phyloP scores from a whole-genome alignment of 352 stramenopile species.

The Phytophthora megakarya region DNA sequence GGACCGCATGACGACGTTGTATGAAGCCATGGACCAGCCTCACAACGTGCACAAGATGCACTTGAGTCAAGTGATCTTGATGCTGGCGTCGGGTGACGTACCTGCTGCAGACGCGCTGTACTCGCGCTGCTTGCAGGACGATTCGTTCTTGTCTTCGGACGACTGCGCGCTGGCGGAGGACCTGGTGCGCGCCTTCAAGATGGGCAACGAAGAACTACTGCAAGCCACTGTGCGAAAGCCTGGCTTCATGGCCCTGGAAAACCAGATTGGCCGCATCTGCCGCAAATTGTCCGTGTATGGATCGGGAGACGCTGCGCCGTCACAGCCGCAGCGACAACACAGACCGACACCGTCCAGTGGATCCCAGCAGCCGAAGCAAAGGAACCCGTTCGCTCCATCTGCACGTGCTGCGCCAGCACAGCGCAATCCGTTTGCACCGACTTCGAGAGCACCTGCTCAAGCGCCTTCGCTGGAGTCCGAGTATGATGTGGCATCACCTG shows the following conservation, averaged over 20 bases:
- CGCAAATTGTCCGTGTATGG: constrained; percentile 75
- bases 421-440: constrained; percentile 47
- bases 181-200: constrained; percentile 78
- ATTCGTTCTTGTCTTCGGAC: constrained; percentile 73
- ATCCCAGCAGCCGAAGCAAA: constrained; percentile 35
- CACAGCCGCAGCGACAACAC: constrained; percentile 30
- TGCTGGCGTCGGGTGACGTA: constrained; percentile 63
- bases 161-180: constrained; percentile 80
- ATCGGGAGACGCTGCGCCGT: constrained; percentile 7
- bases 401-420: constrained; percentile 25
- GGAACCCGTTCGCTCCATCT: constrained; percentile 37
- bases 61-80: constrained; percentile 69
- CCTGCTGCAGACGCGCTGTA: constrained; percentile 78
- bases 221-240: constrained; percentile 78
- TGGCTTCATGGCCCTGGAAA: constrained; percentile 78
- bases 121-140: constrained; percentile 77
- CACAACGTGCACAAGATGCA: constrained; percentile 79
- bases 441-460: constrained; percentile 21
- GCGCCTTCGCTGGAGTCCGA: constrained; percentile 24
- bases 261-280: constrained; percentile 71
- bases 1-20: constrained; percentile 58
- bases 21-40: constrained; percentile 66
- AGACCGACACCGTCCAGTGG: constrained; percentile 27
- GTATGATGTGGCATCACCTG: constrained; percentile 31
- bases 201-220: constrained; percentile 75